These are phyloP conservation scores for Patellifolia procumbens DNA, from an alignment of 179 eudicot species.

Conservation along the genomic window DNA sequence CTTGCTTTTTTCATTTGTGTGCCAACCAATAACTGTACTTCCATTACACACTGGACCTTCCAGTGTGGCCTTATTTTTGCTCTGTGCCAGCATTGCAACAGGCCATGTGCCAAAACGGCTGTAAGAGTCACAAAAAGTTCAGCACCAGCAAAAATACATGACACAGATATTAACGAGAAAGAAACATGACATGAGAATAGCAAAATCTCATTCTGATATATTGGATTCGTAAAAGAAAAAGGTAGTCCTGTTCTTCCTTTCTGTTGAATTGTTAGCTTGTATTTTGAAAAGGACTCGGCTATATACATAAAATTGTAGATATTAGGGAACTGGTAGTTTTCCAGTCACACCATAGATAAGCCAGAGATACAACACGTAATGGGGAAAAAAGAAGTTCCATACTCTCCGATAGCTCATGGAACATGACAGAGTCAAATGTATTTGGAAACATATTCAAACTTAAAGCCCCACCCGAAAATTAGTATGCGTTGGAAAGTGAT, in stretches of 20 bases:
- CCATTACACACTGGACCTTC: constrained; percentile 94
- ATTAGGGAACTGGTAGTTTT: neutral
- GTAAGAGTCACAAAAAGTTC: constrained; percentile 17
- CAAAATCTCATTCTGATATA: constrained; percentile 3
- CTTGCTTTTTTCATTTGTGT: constrained; percentile 94
- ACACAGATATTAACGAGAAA: neutral
- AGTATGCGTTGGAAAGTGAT: too few species aligned
- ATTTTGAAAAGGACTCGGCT: neutral
- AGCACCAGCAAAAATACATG: constrained; percentile 8
- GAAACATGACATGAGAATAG: neutral
- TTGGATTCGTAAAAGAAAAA: neutral
- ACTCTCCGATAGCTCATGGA: neutral
- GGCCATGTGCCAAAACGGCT: constrained; percentile 99
- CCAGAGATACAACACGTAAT: neutral
- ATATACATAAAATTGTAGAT: neutral
- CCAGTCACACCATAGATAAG: neutral
- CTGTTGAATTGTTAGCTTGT: neutral
- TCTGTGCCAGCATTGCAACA: constrained; percentile 86
- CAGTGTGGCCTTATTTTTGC: constrained; percentile 76
- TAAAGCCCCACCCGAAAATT: neutral
- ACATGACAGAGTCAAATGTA: neutral
- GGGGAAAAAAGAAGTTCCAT: neutral
- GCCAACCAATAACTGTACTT: constrained; percentile 86
- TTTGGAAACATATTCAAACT: neutral
- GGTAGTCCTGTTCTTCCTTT: neutral